Base-by-base conservation (phyloP, 305 asterid species). In the Fraxinus xanthoxyloides region DNA sequence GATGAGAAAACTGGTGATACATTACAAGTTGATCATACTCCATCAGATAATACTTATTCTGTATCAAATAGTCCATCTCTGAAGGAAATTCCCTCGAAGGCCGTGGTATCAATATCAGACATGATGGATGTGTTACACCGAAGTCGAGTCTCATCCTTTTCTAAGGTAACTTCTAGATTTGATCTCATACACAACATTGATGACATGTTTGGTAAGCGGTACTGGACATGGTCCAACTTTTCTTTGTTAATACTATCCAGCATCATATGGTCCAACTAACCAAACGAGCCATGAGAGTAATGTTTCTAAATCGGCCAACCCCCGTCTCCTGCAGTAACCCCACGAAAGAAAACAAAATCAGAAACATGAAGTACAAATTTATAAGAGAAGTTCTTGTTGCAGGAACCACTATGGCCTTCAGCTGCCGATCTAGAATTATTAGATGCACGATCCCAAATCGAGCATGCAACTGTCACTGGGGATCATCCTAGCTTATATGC, bases 381-480 rank as follows among this genome's bases (percentile, higher is more conserved):
- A 19, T 40, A 70, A 56, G 63, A 46, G 65, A 15, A 26, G 73
- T 2, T 83, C 7, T 63, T 85, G n/a, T 40, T 79, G 84, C 90
- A 89, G 98, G 80, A 76, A 61, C 92, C 92, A 5, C 61, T 54
- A 35, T 90, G 93, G 92, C 80, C 88, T 88, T 84, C 93, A 21
- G 67, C 85, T 61, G 88, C 88, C 48, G 97, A 92, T 88, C 83
- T 84, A 67, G 91, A 87, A 59, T 80, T 94, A 72, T 10, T 81
- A 10, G 89, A 80, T 26, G 93, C 88, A 26, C 85, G 90, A 82
- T 72, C 82, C 43, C 75, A 86, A 82, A 89, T 94, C 7, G 91
- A 88, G 88, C 75, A 75, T 65, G 89, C 84, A 4, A 36, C 86
- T 17, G 5, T 69, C 19, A 46, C 73, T 77, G 15, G 10, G 63